Evolutionary conservation across 2,329 filamentous ascomycete species (phyloP).

Genomic region (Cadophora gregata): DNA sequence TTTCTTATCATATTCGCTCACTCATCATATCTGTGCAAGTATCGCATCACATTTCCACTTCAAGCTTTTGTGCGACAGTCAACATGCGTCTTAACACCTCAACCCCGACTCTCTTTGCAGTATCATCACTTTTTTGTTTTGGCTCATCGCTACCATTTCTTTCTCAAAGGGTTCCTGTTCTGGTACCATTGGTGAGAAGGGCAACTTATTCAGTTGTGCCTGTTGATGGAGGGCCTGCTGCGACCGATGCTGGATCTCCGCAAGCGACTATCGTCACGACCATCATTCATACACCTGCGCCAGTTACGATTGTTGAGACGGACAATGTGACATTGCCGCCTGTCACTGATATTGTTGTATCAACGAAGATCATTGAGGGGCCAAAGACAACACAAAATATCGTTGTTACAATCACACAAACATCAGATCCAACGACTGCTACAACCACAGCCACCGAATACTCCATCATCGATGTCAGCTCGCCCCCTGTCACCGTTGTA

Average conservation of each 20-base stretch:
- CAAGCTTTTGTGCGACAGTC: slow-evolving; percentile 15
- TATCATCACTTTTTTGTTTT: slow-evolving; percentile 38
- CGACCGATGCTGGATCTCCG: slow-evolving; percentile 25
- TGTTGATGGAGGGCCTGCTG: slow-evolving; percentile 43
- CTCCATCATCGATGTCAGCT: slow-evolving; percentile 41
- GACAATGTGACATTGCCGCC: slow-evolving; percentile 35
- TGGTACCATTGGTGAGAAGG: slow-evolving; percentile 32
- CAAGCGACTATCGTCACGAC: slow-evolving; percentile 36
- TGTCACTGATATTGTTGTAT: slow-evolving; percentile 33
- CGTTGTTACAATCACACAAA: slow-evolving; percentile 35
- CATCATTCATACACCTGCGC: slow-evolving; percentile 34
- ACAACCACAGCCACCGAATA: slow-evolving; percentile 38
- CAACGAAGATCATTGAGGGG: slow-evolving; percentile 37
- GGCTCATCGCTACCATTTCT: slow-evolving; percentile 38
- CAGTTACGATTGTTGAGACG: slow-evolving; percentile 39
- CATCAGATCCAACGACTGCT: slow-evolving; percentile 29
- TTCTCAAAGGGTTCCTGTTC: slow-evolving; percentile 21
- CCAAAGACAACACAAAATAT: slow-evolving; percentile 38
- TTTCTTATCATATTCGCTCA: slow-evolving; percentile 29
- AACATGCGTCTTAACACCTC: slow-evolving; percentile 40
- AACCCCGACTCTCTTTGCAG: slow-evolving; percentile 35
- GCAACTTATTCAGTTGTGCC: slow-evolving; percentile 45
- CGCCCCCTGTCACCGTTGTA: slow-evolving; percentile 35
- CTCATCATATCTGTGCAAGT: slow-evolving; percentile 23
- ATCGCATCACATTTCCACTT: slow-evolving; percentile 21